Evolutionary conservation across 169 alveolate species (phyloP).

Genomic region (Eimeria zaria): DNA sequence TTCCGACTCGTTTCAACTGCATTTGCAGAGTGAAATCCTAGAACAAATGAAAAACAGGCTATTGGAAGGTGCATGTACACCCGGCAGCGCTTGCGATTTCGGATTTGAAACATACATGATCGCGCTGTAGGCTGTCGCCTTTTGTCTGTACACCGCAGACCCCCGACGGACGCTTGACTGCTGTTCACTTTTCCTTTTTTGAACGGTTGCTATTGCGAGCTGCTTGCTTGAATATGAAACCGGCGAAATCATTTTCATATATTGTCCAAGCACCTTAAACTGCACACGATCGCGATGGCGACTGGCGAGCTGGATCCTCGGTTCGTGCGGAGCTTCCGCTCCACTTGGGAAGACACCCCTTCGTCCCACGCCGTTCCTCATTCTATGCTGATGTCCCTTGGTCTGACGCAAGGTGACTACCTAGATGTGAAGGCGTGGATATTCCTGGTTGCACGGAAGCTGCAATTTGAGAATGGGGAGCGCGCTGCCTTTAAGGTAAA

Average conservation of each 20-base stretch:
- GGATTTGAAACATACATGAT: not conserved
- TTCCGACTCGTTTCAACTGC: not conserved
- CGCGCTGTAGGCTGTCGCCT: slow-evolving; percentile 4
- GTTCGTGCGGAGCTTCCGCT: slow-evolving; percentile 43
- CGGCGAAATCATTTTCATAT: not conserved
- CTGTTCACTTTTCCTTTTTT: slow-evolving; percentile 68
- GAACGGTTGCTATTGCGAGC: slow-evolving; percentile 46
- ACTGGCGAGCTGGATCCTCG: slow-evolving; percentile 57
- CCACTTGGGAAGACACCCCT: slow-evolving; percentile 76
- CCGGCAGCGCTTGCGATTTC: not conserved
- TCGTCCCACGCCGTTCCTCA: slow-evolving; percentile 70
- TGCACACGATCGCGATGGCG: slow-evolving; percentile 49
- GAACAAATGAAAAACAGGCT: not conserved
- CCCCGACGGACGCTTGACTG: not conserved
- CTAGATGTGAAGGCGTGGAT: slow-evolving; percentile 76
- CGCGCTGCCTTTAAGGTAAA: slow-evolving; percentile 79
- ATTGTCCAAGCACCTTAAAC: not conserved
- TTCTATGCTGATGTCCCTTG: slow-evolving; percentile 19
- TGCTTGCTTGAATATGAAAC: slow-evolving; percentile 5
- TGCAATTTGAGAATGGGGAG: slow-evolving; percentile 59
- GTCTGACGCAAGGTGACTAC: slow-evolving; percentile 65
- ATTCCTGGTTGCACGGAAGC: slow-evolving; percentile 67
- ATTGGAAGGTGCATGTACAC: not conserved
- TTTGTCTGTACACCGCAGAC: slow-evolving; percentile 67
- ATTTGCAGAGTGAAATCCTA: not conserved